Conservation (phyloP, 805 yeast genomes). For the Kregervanrija delftensis region DNA sequence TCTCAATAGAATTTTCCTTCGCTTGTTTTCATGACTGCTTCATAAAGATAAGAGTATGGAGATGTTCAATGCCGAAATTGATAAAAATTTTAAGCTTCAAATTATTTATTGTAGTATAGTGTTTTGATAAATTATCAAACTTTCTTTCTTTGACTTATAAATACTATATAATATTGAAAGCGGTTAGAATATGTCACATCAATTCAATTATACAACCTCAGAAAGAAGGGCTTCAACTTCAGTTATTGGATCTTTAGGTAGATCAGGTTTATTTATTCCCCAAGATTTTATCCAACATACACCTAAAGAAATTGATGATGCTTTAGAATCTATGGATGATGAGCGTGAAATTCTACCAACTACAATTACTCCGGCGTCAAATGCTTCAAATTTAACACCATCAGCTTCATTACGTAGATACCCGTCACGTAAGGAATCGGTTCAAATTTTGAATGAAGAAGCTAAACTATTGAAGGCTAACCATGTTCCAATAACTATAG, state of each 20-base stretch:
- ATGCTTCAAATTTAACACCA: background rate
- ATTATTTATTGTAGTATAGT: background rate
- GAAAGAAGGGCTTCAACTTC: slow-evolving; percentile 43
- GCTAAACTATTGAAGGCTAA: slow-evolving; percentile 23
- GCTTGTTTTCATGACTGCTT: too few relatives aligned
- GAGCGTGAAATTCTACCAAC: slow-evolving; percentile 11
- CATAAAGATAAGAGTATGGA: too few relatives aligned
- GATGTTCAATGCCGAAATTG: too few relatives aligned
- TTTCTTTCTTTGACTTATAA: background rate
- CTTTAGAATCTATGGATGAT: slow-evolving; percentile 14
- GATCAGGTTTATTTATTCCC: slow-evolving; percentile 47
- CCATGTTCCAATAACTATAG: slow-evolving; percentile 20
- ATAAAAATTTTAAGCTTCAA: too few relatives aligned
- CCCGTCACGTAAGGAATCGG: slow-evolving; percentile 7
- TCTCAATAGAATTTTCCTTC: too few relatives aligned
- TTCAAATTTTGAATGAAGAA: slow-evolving; percentile 20
- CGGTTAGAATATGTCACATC: slow-evolving; percentile 17
- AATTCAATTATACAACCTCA: slow-evolving; percentile 37
- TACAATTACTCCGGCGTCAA: background rate
- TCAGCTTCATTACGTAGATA: background rate
- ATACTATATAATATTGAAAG: background rate
- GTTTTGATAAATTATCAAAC: background rate
- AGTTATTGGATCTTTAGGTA: slow-evolving; percentile 44
- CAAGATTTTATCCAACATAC: slow-evolving; percentile 34
- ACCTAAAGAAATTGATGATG: slow-evolving; percentile 18